Conservation (phyloP, 2,329 filamentous ascomycete species). For the Pseudofabraea citricarpa region DNA sequence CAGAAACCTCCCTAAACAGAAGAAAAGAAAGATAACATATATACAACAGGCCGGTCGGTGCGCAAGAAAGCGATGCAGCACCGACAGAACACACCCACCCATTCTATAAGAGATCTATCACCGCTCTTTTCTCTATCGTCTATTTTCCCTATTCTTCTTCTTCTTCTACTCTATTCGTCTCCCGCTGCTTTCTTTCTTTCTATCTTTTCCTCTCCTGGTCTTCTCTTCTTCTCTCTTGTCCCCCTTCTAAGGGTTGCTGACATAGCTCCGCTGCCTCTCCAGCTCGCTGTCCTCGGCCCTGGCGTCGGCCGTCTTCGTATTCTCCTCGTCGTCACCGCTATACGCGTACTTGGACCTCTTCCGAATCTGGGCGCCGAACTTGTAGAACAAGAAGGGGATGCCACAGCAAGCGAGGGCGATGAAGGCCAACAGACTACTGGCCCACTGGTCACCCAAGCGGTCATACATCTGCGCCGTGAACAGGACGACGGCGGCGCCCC, state of each 20-base stretch:
- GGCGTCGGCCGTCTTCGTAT: conserved; percentile 3
- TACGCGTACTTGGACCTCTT: conserved; percentile 70
- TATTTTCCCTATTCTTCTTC: background rate
- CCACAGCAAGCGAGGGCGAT: conserved; percentile 72
- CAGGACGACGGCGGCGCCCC: conserved; percentile 72
- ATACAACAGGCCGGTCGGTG: no score
- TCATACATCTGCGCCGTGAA: conserved; percentile 81
- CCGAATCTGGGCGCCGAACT: conserved; percentile 68
- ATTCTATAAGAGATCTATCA: background rate
- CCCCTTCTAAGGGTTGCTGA: conserved; percentile 16
- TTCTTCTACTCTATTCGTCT: background rate
- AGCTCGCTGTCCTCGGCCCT: conserved; percentile 16
- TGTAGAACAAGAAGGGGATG: conserved; percentile 81
- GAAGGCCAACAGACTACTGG: conserved; percentile 66
- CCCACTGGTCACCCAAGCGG: conserved; percentile 71
- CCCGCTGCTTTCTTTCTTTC: no score
- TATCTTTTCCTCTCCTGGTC: no score
- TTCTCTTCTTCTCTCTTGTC: no score
- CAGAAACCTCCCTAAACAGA: no score
- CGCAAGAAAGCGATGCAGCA: no score
- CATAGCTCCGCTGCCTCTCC: conserved; percentile 20
- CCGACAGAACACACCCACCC: background rate
- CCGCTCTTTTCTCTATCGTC: background rate
- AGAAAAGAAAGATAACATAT: no score
- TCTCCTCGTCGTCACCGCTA: conserved; percentile 47